Evolutionary conservation across 1,284 basidiomycete genomes (phyloP), one percentile per base, ranked within the genome.

Genomic region (Peniophora sp.): DNA sequence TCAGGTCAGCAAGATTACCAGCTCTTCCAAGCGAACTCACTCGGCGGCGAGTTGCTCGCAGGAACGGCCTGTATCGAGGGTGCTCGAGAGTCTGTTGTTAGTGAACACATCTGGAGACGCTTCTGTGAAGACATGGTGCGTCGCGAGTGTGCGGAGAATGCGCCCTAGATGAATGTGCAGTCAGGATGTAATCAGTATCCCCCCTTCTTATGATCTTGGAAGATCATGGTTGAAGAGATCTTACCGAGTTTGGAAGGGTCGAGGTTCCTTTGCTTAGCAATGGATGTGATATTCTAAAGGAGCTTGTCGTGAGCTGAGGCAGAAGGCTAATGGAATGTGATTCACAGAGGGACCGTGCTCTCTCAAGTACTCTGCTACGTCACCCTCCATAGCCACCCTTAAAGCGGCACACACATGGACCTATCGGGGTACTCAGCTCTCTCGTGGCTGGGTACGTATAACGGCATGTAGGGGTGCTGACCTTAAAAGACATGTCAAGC

Each of bases 51-150:
- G 37, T 15, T n/a, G 15, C 8, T 62, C 52, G 12, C 65, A 54
- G 3, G 64, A 53, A 47, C 72, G 74, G n/a, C 62, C 61, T 0
- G 68, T 72, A 52, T 75, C 73, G 5, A 76, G 53, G 23, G 64
- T 51, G 32, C 64, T 62, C 0, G 74, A 74, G 35, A 72, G 61
- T 2, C 72, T 68, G 32, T 67, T 76, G 53, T 73, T 68, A 0
- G 66, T 60, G 52, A 75, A 76, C 0, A 72, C 64, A 50, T 75
- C 64, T 1, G 72, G 73, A 3, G 52, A 47, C 0, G 73, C 56
- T 54, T 78, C 74, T 5, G 52, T 53, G 51, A 71, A 76, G 44
- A 76, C 62, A 51, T 75, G 68, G 51, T 70, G 62, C 0, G 67
- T 68, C 0, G 70, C 69, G 3, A 75, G 62, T n/a, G 65, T 57